phyloP scores from a whole-genome alignment of 257 asterid genomes.

The Solanum raphanifolium region DNA sequence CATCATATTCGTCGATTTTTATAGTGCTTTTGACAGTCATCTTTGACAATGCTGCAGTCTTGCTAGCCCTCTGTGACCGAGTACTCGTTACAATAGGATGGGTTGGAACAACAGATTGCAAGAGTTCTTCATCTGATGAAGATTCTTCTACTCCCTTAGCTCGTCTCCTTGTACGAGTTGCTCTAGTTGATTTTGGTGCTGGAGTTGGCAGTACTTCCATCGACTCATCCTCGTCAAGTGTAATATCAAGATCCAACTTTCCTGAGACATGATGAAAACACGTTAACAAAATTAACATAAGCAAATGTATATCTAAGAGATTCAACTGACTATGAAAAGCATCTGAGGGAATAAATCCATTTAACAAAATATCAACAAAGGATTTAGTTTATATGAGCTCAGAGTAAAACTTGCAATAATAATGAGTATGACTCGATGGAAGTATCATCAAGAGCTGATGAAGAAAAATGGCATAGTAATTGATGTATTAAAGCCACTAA shows the following conservation, averaged over 20 bases:
- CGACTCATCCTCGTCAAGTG: slow-evolving; percentile 31
- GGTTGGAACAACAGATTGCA: slow-evolving; percentile 49
- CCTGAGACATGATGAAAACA: slow-evolving; percentile 20
- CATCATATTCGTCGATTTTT: slow-evolving; percentile 47
- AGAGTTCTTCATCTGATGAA: slow-evolving; percentile 47
- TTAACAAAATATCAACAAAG: not conserved
- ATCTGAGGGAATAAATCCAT: not conserved
- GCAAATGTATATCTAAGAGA: not conserved
- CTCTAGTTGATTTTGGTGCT: slow-evolving; percentile 42
- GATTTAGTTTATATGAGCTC: not conserved
- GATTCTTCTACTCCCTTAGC: slow-evolving; percentile 34
- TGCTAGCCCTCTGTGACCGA: slow-evolving; percentile 88
- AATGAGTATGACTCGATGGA: not conserved
- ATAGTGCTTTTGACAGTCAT: slow-evolving; percentile 32
- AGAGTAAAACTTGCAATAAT: not conserved
- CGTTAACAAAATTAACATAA: not conserved
- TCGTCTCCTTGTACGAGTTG: slow-evolving; percentile 45
- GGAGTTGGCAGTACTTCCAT: slow-evolving; percentile 60
- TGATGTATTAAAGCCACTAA: not conserved
- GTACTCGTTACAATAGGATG: slow-evolving; percentile 27
- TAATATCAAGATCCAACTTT: slow-evolving; percentile 40
- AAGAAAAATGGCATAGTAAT: not conserved
- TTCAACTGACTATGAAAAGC: not conserved
- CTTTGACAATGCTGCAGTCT: slow-evolving; percentile 74
- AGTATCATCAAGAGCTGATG: not conserved